Conservation (phyloP, 139 green algal genomes). For the Volvox africanus region DNA sequence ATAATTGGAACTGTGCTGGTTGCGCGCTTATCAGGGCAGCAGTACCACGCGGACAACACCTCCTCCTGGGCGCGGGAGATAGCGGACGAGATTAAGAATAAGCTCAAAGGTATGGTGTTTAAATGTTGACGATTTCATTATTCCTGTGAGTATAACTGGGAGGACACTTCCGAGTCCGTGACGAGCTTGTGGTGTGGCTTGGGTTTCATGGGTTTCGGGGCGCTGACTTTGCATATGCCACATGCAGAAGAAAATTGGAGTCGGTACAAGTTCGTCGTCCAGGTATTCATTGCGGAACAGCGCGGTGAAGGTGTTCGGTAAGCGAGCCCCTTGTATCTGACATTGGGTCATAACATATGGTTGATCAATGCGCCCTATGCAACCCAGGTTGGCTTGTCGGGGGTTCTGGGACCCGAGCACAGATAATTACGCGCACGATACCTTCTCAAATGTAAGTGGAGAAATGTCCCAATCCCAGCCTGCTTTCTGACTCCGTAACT, state of each 20-base stretch:
- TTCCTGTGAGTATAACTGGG: too few relatives aligned
- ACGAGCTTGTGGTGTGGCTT: neutral
- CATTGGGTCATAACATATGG: neutral
- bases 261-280: constrained; percentile 87
- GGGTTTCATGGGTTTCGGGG: too few relatives aligned
- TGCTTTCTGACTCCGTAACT: neutral
- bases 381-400: constrained; percentile 70
- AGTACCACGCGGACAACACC: constrained; percentile 85
- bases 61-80: constrained; percentile 81
- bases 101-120: constrained; percentile 74
- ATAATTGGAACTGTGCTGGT: constrained; percentile 75
- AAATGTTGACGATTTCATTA: neutral
- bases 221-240: neutral
- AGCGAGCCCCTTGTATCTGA: neutral
- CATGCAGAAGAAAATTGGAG: constrained; percentile 71
- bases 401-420: constrained; percentile 86
- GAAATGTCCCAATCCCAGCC: neutral
- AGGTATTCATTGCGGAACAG: constrained; percentile 87
- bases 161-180: neutral
- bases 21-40: constrained; percentile 65
- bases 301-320: constrained; percentile 79
- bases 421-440: constrained; percentile 78
- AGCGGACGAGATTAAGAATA: constrained; percentile 85
- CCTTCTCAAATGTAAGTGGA: constrained; percentile 78
- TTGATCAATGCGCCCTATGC: neutral